Evolutionary conservation across 805 yeast genomes (phyloP), one percentile per base, ranked within the genome.

Genomic region (Metschnikowia lochheadii): DNA sequence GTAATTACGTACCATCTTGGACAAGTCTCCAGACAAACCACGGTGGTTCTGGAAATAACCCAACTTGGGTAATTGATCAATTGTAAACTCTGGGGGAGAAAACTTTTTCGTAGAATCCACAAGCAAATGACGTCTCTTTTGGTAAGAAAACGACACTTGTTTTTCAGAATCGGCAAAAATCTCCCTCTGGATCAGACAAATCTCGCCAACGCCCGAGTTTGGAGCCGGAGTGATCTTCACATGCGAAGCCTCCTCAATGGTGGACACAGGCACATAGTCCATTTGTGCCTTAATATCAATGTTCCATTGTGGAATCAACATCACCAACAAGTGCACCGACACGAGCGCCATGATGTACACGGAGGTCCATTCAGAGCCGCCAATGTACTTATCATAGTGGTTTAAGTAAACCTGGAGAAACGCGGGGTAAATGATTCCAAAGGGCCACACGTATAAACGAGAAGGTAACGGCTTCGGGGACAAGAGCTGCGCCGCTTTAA

Each of bases 301-400:
- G 64, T 84, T 89, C 99, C 99, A 92, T 62, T 86, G 85, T n/a
- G 98, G 97, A 81, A 89, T 80, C 66, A 92, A 79, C 85, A 90
- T 79, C 51, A 92, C 73, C 64, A 92, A 73, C 40, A 84, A 72
- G 64, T 92, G 95, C 51, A 86, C 53, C 2, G 96, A 82, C 35
- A 85, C 66, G 46, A 91, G 75, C 5, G 90, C 67, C 53, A 95
- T 85, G 21, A 89, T 73, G 62, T 82, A 91, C 35, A 92, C 94
- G 66, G 88, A 89, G 0, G 98, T 94, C 98, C 99, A 94, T 70
- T 92, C 99, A 42, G 85, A 79, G 23, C 97, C 97, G 41, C 79
- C 86, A 62, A 92, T 86, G 64, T 88, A 88, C 51, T 70, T 74
- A 51, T 92, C 98, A 67, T 92, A 92, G 50, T 84, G 81, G 53